phyloP scores from a whole-genome alignment of 2,329 filamentous ascomycete species.

The Aspergillus thermomutatus region DNA sequence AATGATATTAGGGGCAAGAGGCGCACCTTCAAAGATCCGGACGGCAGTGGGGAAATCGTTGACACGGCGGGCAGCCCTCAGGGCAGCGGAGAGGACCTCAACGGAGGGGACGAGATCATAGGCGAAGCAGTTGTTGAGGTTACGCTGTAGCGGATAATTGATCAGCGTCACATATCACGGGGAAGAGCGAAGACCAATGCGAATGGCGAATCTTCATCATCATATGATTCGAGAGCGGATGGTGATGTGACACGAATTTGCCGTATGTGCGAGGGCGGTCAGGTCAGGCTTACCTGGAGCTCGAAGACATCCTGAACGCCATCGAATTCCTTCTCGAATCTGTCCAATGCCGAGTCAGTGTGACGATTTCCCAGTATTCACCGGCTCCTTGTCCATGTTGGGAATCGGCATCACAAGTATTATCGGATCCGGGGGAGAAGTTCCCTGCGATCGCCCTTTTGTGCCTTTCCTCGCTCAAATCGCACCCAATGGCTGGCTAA shows the following conservation, averaged over 20 bases:
- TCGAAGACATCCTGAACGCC: conserved; percentile 97
- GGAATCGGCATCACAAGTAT: conserved; percentile 3
- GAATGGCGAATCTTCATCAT: not conserved
- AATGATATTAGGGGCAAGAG: conserved; percentile 1
- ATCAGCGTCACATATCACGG: conserved; percentile 11
- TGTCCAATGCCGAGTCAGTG: conserved; percentile 49
- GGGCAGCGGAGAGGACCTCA: conserved; percentile 82
- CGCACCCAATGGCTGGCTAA: conserved; percentile 22
- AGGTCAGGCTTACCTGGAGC: conserved; percentile 73
- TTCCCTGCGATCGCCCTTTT: conserved; percentile 12
- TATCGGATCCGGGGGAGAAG: conserved; percentile 7
- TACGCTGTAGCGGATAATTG: conserved; percentile 57
- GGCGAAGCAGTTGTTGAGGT: conserved; percentile 99
- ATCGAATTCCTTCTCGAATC: conserved; percentile 99
- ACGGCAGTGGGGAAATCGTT: conserved; percentile 99
- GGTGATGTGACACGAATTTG: conserved; percentile 10
- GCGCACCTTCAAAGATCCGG: conserved; percentile 93
- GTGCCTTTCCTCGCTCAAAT: conserved; percentile 8
- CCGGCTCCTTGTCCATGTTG: not conserved
- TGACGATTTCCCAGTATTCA: conserved; percentile 14
- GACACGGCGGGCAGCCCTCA: conserved; percentile 90
- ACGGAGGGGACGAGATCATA: conserved; percentile 98
- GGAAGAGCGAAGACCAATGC: not conserved
- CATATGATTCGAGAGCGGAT: not conserved
- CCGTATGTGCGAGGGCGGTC: conserved; percentile 10